Conservation (phyloP, 257 asterid species). For the Catharanthus roseus region DNA sequence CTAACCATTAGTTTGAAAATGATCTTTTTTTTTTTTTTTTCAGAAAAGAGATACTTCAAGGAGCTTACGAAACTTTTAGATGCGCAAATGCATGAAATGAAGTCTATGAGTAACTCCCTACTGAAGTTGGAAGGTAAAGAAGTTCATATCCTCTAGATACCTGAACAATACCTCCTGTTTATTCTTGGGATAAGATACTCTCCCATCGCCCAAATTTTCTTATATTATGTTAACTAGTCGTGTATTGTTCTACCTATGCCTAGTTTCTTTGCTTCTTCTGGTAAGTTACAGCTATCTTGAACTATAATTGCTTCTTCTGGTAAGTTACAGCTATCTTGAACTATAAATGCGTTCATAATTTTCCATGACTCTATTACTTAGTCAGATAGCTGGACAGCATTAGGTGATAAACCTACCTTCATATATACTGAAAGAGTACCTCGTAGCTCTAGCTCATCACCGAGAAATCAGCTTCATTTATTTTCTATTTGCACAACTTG, state of each 20-base stretch:
- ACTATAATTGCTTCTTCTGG: too few species aligned
- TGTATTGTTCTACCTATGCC: not conserved
- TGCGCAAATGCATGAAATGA: conserved; percentile 81
- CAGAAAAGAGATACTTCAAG: conserved; percentile 83
- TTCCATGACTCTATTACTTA: not conserved
- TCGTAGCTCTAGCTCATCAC: not conserved
- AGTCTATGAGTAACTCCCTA: conserved; percentile 66
- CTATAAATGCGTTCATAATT: not conserved
- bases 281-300: too few species aligned
- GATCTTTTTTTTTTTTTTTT: conserved; percentile 18
- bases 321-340: not conserved
- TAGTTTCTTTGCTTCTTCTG: too few species aligned
- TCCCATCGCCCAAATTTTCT: not conserved
- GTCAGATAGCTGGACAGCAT: not conserved
- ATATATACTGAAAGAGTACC: not conserved
- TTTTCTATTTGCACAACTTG: not conserved
- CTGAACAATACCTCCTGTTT: not conserved
- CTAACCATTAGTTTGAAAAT: not conserved
- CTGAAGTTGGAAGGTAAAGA: conserved; percentile 66
- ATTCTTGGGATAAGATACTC: not conserved
- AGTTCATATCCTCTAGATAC: conserved; percentile 9
- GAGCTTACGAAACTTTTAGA: conserved; percentile 70
- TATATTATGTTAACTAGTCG: not conserved
- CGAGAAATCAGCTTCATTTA: not conserved
- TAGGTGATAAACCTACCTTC: not conserved